phyloP scores from a whole-genome alignment of 106 monocot genomes.

The Dendrobium nobile region DNA sequence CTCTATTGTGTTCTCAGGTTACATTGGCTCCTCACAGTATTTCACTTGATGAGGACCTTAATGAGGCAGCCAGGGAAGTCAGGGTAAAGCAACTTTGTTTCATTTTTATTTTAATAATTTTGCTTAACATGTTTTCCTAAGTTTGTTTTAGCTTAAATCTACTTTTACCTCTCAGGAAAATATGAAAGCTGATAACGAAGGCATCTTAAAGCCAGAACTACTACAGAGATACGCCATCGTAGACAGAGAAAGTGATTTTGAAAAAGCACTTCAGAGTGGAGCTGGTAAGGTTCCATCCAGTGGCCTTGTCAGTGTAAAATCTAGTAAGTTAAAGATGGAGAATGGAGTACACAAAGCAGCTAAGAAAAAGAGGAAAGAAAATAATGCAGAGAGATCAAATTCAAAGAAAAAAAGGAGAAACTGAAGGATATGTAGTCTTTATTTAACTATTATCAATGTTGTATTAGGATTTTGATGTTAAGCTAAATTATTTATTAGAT shows the following conservation, averaged over 20 bases:
- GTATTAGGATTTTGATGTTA: background rate
- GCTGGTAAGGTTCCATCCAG: slow-evolving; percentile 40
- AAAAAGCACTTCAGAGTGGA: slow-evolving; percentile 51
- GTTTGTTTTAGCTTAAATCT: slow-evolving; percentile 1
- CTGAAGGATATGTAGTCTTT: background rate
- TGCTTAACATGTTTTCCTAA: background rate
- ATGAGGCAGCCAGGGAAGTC: slow-evolving; percentile 66
- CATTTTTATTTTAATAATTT: background rate
- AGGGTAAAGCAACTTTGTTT: slow-evolving; percentile 26
- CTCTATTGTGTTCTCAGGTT: slow-evolving; percentile 29
- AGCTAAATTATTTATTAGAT: background rate
- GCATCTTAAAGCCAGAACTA: slow-evolving; percentile 28
- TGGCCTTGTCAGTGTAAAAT: slow-evolving; percentile 76
- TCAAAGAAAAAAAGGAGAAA: slow-evolving; percentile 49
- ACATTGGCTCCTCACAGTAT: slow-evolving; percentile 41
- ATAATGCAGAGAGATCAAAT: slow-evolving; percentile 15
- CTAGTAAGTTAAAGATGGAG: slow-evolving; percentile 25
- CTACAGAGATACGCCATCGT: slow-evolving; percentile 57
- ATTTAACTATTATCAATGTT: background rate
- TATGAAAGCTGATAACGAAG: slow-evolving; percentile 39
- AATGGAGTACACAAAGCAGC: slow-evolving; percentile 11
- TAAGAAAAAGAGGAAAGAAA: slow-evolving; percentile 47
- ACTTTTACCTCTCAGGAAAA: slow-evolving; percentile 37
- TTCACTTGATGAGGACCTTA: slow-evolving; percentile 84
- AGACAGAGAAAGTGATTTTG: slow-evolving; percentile 40